Base-by-base conservation (phyloP, 2,329 filamentous ascomycete genomes). In the Juglanconis oblonga region DNA sequence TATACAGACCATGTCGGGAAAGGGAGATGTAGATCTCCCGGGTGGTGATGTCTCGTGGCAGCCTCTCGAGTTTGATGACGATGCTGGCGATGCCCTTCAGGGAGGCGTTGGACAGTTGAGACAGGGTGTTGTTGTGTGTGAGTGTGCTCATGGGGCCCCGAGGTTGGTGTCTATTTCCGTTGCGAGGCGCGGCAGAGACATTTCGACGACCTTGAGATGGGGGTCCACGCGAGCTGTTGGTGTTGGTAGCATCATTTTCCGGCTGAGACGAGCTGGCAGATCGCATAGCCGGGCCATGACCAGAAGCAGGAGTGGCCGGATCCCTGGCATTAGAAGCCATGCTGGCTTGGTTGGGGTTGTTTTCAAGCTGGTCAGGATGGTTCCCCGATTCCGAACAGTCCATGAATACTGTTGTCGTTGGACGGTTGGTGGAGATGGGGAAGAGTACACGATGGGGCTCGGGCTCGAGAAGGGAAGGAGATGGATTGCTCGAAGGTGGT, bases 11-110 rank as follows among this genome's bases (percentile, higher is more conserved):
- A 60, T 85, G 75, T 0, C 66, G 62, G 1, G 73, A 70, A 62
- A 91, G 83, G 17, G 78, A 78, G 2, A 75, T 67, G 70, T 80
- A 85, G 1, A 91, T 68, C 14, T 80, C 72, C 32, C 68, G 71
- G 0, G 77, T 73, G 0, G 74, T 78, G 0, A 75, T 70, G 7
- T 71, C 66, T 0, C 38, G 10, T 0, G 77, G 75, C 4, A 84
- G 61, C 4, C 64, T 62, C 5, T 67, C 66, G 1, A 80, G 44
- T 3, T 64, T 61, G 14, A 79, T 57, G 4, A 58, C 68, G 5
- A 77, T 57, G 13, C 71, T 69, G 0, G 71, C 67, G 31, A 48
- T 56, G 24, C 54, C 32, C 33, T 32, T 44, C 54, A 53, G 31
- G 14, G 5, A 7, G 2, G 47, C 40, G 32, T 32, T 35, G 14